Conservation (phyloP, 129 eudicot species). For the Silybum marianum region DNA sequence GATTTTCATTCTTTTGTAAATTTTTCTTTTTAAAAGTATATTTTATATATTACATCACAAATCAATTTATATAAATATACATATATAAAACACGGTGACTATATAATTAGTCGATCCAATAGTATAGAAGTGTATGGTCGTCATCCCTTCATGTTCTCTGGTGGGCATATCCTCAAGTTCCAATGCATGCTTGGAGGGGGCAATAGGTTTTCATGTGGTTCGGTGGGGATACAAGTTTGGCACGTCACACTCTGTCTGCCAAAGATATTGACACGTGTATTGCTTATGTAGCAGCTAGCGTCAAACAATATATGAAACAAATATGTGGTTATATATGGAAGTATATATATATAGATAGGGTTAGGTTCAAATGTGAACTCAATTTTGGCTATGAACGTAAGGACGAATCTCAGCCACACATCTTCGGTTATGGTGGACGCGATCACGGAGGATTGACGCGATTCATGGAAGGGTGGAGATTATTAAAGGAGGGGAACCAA, state of each 20-base stretch:
- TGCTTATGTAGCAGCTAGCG: background rate
- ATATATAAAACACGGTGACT: background rate
- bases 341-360: background rate
- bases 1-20: too few relatives aligned
- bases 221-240: background rate
- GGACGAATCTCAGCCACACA: too few relatives aligned
- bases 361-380: too few relatives aligned
- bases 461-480: too few relatives aligned
- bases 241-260: slow-evolving; percentile 27
- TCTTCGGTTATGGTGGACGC: too few relatives aligned
- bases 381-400: too few relatives aligned
- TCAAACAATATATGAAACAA: slow-evolving; percentile 26
- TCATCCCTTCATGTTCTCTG: background rate
- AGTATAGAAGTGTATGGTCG: background rate
- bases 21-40: too few relatives aligned
- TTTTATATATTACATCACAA: too few relatives aligned
- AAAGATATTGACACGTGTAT: slow-evolving; percentile 26
- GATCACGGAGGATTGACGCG: too few relatives aligned
- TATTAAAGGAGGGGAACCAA: too few relatives aligned
- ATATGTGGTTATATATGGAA: background rate
- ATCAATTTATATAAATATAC: too few relatives aligned
- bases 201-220: background rate
- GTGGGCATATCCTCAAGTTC: slow-evolving; percentile 1
- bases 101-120: background rate
- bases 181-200: slow-evolving; percentile 9